phyloP scores from a whole-genome alignment of 2,329 filamentous ascomycete genomes.

The Penicillium freii region DNA sequence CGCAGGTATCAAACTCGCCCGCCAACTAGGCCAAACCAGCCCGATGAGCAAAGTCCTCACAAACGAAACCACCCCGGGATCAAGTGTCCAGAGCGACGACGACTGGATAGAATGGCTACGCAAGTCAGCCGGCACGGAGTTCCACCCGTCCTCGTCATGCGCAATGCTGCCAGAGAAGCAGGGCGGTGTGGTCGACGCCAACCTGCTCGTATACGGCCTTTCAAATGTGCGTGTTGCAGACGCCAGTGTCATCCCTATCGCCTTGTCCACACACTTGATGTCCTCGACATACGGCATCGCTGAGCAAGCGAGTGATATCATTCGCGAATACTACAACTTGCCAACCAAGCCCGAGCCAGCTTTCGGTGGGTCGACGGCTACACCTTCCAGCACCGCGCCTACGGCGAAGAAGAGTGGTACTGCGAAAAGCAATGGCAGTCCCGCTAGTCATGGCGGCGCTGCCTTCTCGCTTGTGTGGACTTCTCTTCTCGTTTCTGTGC shows the following conservation, averaged over 20 bases:
- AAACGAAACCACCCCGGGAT: constrained; percentile 24
- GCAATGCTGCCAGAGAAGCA: constrained; percentile 29
- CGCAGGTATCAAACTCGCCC: constrained; percentile 29
- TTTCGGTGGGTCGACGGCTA: background rate
- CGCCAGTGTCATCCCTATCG: constrained; percentile 28
- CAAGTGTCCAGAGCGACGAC: constrained; percentile 22
- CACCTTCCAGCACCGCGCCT: background rate
- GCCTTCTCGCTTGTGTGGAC: background rate
- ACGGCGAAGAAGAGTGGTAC: constrained; percentile 1
- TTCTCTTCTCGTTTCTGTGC: background rate
- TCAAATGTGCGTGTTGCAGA: constrained; percentile 33
- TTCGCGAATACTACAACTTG: background rate
- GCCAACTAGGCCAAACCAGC: constrained; percentile 21
- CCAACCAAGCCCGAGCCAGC: background rate
- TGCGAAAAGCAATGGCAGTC: background rate
- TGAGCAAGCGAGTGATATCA: constrained; percentile 20
- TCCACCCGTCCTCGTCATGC: constrained; percentile 27
- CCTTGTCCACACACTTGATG: constrained; percentile 37
- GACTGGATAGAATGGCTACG: constrained; percentile 27
- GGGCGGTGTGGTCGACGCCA: constrained; percentile 31
- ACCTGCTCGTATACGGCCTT: constrained; percentile 31
- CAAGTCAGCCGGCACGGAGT: constrained; percentile 22
- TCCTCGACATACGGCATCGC: constrained; percentile 36
- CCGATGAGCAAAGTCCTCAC: constrained; percentile 24
- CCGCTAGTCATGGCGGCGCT: background rate